A percentile compares a stretch with the other conserved stretches of the same genome.
Evolutionary conservation across 148 eudicot genomes (phyloP).

Genomic region (Nepenthes mirabilis): DNA sequence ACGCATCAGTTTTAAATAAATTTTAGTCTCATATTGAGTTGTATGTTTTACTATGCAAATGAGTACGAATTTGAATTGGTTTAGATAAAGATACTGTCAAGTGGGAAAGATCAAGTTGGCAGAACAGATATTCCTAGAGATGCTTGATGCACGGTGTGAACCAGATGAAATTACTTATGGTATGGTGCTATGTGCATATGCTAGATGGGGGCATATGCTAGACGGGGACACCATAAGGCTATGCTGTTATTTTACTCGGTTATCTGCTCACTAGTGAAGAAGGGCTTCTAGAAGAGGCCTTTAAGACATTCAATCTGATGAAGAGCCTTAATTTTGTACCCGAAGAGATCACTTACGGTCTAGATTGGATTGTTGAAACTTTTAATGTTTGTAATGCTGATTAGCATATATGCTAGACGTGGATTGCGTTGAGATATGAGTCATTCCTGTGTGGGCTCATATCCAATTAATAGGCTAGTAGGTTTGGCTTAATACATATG

Average conservation of each 20-base stretch:
- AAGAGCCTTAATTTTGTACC: slow-evolving; percentile 57
- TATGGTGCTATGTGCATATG: slow-evolving; percentile 81
- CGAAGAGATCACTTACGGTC: slow-evolving; percentile 77
- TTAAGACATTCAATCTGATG: slow-evolving; percentile 48
- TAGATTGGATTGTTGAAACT: not conserved
- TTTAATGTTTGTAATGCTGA: too few relatives aligned
- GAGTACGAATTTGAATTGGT: too few relatives aligned
- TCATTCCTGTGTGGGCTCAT: too few relatives aligned
- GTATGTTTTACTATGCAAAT: too few relatives aligned
- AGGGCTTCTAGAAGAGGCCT: slow-evolving; percentile 53
- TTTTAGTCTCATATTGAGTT: too few relatives aligned
- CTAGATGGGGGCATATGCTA: slow-evolving; percentile 27
- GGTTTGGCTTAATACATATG: too few relatives aligned
- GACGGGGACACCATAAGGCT: slow-evolving; percentile 47
- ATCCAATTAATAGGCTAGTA: too few relatives aligned
- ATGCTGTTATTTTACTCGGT: slow-evolving; percentile 86
- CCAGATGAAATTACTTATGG: slow-evolving; percentile 97
- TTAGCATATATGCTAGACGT: too few relatives aligned
- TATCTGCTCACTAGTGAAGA: slow-evolving; percentile 57
- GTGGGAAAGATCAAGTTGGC: slow-evolving; percentile 85
- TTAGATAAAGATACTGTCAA: slow-evolving; percentile 38
- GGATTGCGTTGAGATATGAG: too few relatives aligned
- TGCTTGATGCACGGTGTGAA: slow-evolving; percentile 93
- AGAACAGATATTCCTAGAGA: slow-evolving; percentile 82
- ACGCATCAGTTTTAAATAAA: too few relatives aligned